A percentile compares a stretch with the other conserved stretches of the same genome.
Conservation (phyloP, 768 basidiomycete species). For the Mycena galericulata region DNA sequence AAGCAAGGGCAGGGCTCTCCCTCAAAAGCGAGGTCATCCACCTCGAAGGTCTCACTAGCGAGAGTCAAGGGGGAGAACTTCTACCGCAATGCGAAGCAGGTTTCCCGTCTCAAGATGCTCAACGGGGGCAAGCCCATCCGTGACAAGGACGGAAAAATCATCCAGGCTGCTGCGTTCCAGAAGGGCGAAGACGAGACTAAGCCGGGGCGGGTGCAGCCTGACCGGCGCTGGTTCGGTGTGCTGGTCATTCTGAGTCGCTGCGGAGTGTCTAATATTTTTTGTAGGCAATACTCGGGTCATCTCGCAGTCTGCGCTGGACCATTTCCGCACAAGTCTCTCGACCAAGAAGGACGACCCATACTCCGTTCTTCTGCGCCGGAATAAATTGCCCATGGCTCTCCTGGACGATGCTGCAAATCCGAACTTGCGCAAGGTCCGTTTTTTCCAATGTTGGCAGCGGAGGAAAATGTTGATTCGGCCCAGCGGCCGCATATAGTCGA, state of each 20-base stretch:
- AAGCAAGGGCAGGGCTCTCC: conserved; percentile 49
- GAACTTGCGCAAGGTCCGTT: conserved; percentile 75
- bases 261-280: conserved; percentile 11
- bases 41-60: conserved; percentile 65
- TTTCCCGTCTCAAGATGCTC: conserved; percentile 89
- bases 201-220: conserved; percentile 93
- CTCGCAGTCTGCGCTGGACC: conserved; percentile 94
- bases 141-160: conserved; percentile 92
- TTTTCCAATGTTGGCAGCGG: background rate
- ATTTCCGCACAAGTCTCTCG: conserved; percentile 91
- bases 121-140: conserved; percentile 92
- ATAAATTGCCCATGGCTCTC: conserved; percentile 97
- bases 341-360: conserved; percentile 94
- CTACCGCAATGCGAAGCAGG: conserved; percentile 96
- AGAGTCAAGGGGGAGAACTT: conserved; percentile 96
- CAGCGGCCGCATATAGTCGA: conserved; percentile 95
- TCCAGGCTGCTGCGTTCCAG: conserved; percentile 95
- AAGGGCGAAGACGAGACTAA: conserved; percentile 93
- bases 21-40: conserved; percentile 56
- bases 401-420: conserved; percentile 91
- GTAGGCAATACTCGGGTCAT: conserved; percentile 98
- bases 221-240: conserved; percentile 97
- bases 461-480: conserved; percentile 16
- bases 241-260: background rate
- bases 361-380: conserved; percentile 91